A percentile compares a stretch with the other conserved stretches of the same genome.
Conservation (phyloP, 2,329 filamentous ascomycete genomes). For the Paecilomyces niveus region DNA sequence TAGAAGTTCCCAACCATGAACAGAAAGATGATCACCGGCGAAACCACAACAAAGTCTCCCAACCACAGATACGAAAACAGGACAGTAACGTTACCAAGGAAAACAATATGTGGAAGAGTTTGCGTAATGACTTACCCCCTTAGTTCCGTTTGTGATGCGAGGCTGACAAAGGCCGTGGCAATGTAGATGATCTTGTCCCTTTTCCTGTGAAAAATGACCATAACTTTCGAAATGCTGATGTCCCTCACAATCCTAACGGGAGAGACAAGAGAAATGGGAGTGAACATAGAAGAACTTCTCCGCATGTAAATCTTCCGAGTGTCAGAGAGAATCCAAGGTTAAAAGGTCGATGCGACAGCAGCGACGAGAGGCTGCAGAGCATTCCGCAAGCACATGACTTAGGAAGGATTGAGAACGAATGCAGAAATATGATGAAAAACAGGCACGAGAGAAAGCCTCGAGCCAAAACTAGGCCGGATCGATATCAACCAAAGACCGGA, state of each 20-base stretch:
- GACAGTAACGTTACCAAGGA: neutral
- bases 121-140: neutral
- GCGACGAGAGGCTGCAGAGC: too few relatives aligned
- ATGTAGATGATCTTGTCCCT: neutral
- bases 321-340: neutral
- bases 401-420: neutral
- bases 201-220: neutral
- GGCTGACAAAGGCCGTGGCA: neutral
- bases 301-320: neutral
- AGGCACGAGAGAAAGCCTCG: slow-evolving; percentile 47
- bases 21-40: neutral
- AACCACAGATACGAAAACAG: neutral
- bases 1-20: neutral
- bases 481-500: slow-evolving; percentile 43
- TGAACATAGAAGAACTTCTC: neutral
- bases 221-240: neutral
- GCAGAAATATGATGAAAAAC: neutral
- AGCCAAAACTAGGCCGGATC: slow-evolving; percentile 50
- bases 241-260: neutral
- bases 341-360: neutral
- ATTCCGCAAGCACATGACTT: neutral
- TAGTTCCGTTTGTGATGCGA: neutral
- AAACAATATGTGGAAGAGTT: neutral
- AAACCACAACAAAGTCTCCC: neutral
- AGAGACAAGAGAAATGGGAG: neutral